Percentiles rank a stretch among this genome's conserved stretches.
phyloP scores from a whole-genome alignment of 2,329 filamentous ascomycete genomes.

The Chalara sp. region DNA sequence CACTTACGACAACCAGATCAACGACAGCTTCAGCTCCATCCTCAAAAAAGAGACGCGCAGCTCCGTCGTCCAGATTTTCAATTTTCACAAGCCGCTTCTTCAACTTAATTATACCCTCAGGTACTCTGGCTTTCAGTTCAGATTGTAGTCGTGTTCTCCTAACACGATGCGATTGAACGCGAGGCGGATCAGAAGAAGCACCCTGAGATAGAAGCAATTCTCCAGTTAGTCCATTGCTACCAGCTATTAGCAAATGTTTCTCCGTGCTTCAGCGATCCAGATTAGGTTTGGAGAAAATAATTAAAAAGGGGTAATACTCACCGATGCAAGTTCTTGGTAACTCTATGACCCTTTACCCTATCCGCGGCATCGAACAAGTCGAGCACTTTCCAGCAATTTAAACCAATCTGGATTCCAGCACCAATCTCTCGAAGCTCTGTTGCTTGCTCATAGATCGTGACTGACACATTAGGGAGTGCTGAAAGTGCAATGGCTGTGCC shows the following conservation, averaged over 20 bases:
- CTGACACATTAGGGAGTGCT: slow-evolving; percentile 32
- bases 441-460: slow-evolving; percentile 39
- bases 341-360: slow-evolving; percentile 29
- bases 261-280: no score
- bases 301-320: slow-evolving; percentile 3
- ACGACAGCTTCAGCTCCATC: slow-evolving; percentile 34
- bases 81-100: slow-evolving; percentile 36
- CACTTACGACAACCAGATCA: slow-evolving; percentile 36
- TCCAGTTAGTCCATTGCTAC: slow-evolving; percentile 28
- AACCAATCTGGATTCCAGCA: slow-evolving; percentile 38
- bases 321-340: slow-evolving; percentile 26
- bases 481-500: slow-evolving; percentile 39
- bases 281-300: not conserved
- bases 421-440: slow-evolving; percentile 38
- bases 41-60: slow-evolving; percentile 37
- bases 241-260: not conserved
- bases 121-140: slow-evolving; percentile 40
- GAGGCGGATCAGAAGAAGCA: slow-evolving; percentile 3
- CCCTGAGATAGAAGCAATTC: slow-evolving; percentile 15
- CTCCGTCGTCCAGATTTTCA: slow-evolving; percentile 29
- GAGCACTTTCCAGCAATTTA: slow-evolving; percentile 41
- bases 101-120: slow-evolving; percentile 35
- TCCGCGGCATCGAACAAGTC: slow-evolving; percentile 37
- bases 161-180: slow-evolving; percentile 23
- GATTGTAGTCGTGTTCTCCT: slow-evolving; percentile 34